Evolutionary conservation across 225 moss, liverwort and hornwort genomes (phyloP), one percentile per base, ranked within the genome.

Genomic region (Sphagnum tenellum): DNA sequence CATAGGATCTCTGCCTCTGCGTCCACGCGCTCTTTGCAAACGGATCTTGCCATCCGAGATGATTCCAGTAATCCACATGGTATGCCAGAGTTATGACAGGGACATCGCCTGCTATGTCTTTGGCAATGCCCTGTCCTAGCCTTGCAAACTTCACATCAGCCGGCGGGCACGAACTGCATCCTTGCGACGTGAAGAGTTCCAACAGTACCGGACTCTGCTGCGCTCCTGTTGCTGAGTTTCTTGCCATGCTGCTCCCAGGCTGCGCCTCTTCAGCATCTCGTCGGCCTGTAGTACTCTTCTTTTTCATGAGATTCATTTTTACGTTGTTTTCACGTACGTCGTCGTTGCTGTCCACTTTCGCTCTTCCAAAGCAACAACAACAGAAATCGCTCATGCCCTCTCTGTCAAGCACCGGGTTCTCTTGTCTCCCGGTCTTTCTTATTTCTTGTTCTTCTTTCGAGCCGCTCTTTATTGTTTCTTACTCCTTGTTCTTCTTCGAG

Each of bases 41-140:
- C 5, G 95, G 92, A 85, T 96, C 95, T 67, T 88, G 89, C 95
- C 95, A 96, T 14, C 95, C 95, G 12, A 96, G 72, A 64, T 96
- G 89, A 63, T 96, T 92, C 95, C 95, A 96, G 69, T 89, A 92
- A 61, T 96, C 89, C 55, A 96, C 95, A 67, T 96, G 95, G 73
- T 78, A 96, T 12, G 92, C 92, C 69, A 96, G 66, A 52, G 92
- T 71, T 55, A 96, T 74, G 4, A 85, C 82, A 9, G 86, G 78
- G 10, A 79, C 74, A 50, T 86, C 91, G 48, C 77, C 71, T 9
- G 66, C 69, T 55, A 64, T 73, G 59, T 89, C 81, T 8, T 62
- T 72, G 47, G 88, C 88, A 70, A 74, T 69, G 51, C 88, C 92
- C 83, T 96, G 95, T 12, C 92, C 92, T 12, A 96, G 73, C 65